phyloP scores from a whole-genome alignment of 257 asterid species.

The Plectranthus barbatus region DNA sequence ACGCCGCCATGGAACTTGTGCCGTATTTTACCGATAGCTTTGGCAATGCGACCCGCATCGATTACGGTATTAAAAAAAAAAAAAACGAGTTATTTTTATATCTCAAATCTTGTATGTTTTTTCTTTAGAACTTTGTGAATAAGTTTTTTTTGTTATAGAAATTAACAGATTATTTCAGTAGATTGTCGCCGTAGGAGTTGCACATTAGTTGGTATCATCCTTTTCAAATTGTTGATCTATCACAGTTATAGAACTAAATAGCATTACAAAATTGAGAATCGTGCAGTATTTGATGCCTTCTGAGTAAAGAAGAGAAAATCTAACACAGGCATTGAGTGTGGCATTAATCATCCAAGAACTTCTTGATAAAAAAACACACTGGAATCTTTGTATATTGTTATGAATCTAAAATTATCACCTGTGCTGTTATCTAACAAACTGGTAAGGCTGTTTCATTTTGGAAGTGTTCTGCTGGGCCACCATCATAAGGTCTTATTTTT shows the following conservation, averaged over 20 bases:
- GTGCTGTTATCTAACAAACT: background rate
- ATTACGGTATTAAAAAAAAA: constrained; percentile 45
- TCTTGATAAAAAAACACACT: no score
- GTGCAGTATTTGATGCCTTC: background rate
- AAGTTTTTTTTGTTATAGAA: background rate
- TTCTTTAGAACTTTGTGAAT: no score
- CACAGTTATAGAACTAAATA: background rate
- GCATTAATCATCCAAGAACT: background rate
- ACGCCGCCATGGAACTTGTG: constrained; percentile 54
- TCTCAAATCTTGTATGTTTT: background rate
- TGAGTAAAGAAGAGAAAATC: background rate
- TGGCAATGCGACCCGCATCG: constrained; percentile 79
- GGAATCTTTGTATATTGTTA: no score
- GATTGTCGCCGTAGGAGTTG: background rate
- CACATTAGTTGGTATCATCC: background rate
- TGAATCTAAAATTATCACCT: no score
- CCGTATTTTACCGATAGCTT: constrained; percentile 77
- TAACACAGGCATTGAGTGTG: background rate
- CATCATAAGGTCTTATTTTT: background rate
- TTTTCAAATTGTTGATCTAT: background rate
- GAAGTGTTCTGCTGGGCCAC: background rate
- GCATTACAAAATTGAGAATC: background rate
- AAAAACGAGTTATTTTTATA: background rate
- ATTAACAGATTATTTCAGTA: background rate
- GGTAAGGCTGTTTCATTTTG: background rate